Evolutionary conservation across 345 rosid species (phyloP).

Genomic region (Populus simonii): DNA sequence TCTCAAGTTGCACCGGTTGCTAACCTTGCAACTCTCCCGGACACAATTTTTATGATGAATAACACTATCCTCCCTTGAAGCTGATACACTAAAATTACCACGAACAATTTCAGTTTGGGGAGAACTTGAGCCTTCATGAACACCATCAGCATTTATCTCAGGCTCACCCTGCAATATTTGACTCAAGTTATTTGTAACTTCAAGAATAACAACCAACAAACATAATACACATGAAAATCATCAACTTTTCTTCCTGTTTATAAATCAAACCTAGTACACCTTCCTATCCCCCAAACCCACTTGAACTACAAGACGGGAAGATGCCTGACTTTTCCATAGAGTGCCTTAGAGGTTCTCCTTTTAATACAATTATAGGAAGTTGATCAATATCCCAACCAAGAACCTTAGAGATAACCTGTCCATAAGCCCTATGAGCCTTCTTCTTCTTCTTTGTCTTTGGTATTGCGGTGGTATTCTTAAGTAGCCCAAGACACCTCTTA

Average conservation of each 20-base stretch:
- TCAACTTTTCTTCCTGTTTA: neutral
- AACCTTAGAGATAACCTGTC: constrained; percentile 63
- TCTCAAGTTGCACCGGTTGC: too few species aligned
- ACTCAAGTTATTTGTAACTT: neutral
- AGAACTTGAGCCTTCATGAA: constrained; percentile 13
- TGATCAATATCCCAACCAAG: constrained; percentile 64
- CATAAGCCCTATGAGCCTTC: constrained; percentile 65
- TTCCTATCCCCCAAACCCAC: neutral
- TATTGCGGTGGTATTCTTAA: constrained; percentile 55
- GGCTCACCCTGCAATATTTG: constrained; percentile 13
- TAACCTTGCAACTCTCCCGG: too few species aligned
- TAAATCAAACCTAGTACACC: neutral
- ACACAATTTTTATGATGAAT: too few species aligned
- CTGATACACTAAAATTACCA: neutral
- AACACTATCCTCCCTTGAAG: too few species aligned
- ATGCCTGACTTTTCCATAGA: constrained; percentile 10
- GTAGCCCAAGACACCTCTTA: constrained; percentile 54
- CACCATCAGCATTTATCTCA: constrained; percentile 3
- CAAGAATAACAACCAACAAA: neutral
- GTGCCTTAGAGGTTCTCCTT: constrained; percentile 33
- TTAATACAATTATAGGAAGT: constrained; percentile 39
- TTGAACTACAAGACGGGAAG: neutral
- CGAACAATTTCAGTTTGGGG: neutral
- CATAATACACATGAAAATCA: neutral
- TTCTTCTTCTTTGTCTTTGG: constrained; percentile 35